Evolutionary conservation across 2,329 filamentous ascomycete species (phyloP), one percentile per base, ranked within the genome.

Genomic region (Penicillium griseofulvum): DNA sequence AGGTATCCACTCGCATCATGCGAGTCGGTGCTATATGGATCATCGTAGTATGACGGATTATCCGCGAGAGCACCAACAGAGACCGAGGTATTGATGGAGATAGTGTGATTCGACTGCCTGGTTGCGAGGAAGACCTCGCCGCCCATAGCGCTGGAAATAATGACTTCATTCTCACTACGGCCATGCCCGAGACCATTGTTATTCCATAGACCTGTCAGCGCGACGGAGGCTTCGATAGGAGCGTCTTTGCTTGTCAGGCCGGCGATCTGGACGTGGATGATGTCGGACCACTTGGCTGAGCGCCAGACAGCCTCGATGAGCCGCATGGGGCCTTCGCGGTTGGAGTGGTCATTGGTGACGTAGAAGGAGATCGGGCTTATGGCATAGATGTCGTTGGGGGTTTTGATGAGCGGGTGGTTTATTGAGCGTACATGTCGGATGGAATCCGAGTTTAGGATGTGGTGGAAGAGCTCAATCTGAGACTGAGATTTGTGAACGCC

Each of bases 341-440:
- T 78, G 59, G 71, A 69, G 51, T 86, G 83, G 58, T 87, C 84
- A 57, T 87, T 87, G 0, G 83, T 86, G 6, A 86, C 79, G 47
- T 82, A 81, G 65, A 87, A 78, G 0, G 78, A 78, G 12, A 63
- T 71, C 0, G 79, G 76, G 0, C 73, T 79, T 4, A 70, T 62
- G 2, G 78, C 81, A 6, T 80, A 68, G 12, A 87, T 68, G 57
- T 87, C 84, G 57, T 87, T 87, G 1, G 84, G 84, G 0, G 83
- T 86, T 10, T 64, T 66, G 44, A 87, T 78, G 33, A 83, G 60
- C 0, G 80, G 77, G 62, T 86, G 76, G 37, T 68, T 71, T 33
- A 87, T 73, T 0, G 82, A 80, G 14, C 83, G 81, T 6, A 86
- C 49, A 60, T 85, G 80, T 2, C 59, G 71, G 9, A 72, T 72